These are phyloP conservation scores for Metschnikowia gelsemii DNA, from an alignment of 805 yeast genomes.

Conservation along the genomic window DNA sequence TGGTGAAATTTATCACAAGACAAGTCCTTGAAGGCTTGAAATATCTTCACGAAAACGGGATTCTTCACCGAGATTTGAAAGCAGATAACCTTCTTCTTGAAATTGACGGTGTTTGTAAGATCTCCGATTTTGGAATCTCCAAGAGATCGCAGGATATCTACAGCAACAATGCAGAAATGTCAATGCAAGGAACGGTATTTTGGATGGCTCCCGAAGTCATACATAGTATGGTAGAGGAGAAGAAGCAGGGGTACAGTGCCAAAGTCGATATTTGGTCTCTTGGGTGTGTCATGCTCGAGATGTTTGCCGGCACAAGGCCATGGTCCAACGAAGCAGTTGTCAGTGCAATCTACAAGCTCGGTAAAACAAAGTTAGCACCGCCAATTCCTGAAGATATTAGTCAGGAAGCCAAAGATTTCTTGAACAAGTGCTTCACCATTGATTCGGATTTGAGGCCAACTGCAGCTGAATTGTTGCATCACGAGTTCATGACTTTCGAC, in stretches of 20 bases:
- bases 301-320: conserved; percentile 97
- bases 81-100: conserved; percentile 90
- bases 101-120: conserved; percentile 89
- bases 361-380: conserved; percentile 85
- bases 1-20: conserved; percentile 68
- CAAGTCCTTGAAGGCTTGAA: conserved; percentile 84
- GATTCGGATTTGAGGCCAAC: conserved; percentile 90
- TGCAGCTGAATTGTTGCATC: conserved; percentile 59
- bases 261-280: conserved; percentile 97
- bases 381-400: conserved; percentile 94
- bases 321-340: conserved; percentile 96
- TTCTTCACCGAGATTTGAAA: conserved; percentile 89
- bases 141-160: conserved; percentile 75
- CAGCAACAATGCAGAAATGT: conserved; percentile 90
- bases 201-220: conserved; percentile 99
- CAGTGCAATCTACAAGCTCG: conserved; percentile 88
- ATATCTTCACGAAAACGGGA: conserved; percentile 85
- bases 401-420: conserved; percentile 62
- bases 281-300: conserved; percentile 95
- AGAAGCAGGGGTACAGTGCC: conserved; percentile 91
- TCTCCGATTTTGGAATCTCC: conserved; percentile 95
- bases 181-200: conserved; percentile 97
- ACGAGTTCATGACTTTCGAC: conserved; percentile 49
- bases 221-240: conserved; percentile 70
- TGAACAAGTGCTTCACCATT: conserved; percentile 67